Base-by-base conservation (phyloP, 75 land plant genomes). In the Chamaecyparis obtusa region DNA sequence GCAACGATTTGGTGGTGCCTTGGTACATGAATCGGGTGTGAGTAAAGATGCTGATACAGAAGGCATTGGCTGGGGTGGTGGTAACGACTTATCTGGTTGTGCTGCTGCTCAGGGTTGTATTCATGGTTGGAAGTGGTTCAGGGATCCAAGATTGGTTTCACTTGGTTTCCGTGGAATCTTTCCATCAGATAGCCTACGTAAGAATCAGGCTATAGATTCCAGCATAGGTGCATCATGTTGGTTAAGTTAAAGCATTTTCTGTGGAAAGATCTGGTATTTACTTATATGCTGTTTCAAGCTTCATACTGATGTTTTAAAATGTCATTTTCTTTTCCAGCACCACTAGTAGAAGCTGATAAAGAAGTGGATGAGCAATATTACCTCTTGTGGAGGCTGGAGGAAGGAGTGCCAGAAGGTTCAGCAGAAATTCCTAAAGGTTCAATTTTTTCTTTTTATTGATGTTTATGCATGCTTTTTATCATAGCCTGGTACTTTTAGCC, bases 371-470 rank as follows among this genome's bases (percentile, higher is more conserved):
- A 98, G 86, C 72, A 88, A n/a, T 90, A 95, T 84, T 98, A 91
- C 49, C 88, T 92, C 17, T 86, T 95, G 30, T 95, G 94, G 99
- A 93, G 99, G 89, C 48, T 98, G 57, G 95, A 95, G 90, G 93
- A 92, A 83, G 99, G 99, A 67, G 94, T 98, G 89, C 92, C 99
- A 32, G 99, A 98, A 90, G 99, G 99, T 83, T 93, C 95, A 85
- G 89, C 86, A 84, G 99, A 98, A 86, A 97, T 98, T 83, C 97
- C 95, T 60, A 96, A 94, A 98, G 99, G 99, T 98, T 7, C 19
- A 56, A 19, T 35, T 87, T 24, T 32, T 30, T 33, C 51, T 36
- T 76, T 76, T 3, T 43, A 19, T 55, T 48, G 30, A 84, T 27
- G 51, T 48, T 82, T 46, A 41, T 83, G 36, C 36, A 27, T 9